Percentiles rank a stretch among this genome's conserved stretches.
Evolutionary conservation across 805 yeast species (phyloP).

Genomic region (Kazachstania psychrophila): DNA sequence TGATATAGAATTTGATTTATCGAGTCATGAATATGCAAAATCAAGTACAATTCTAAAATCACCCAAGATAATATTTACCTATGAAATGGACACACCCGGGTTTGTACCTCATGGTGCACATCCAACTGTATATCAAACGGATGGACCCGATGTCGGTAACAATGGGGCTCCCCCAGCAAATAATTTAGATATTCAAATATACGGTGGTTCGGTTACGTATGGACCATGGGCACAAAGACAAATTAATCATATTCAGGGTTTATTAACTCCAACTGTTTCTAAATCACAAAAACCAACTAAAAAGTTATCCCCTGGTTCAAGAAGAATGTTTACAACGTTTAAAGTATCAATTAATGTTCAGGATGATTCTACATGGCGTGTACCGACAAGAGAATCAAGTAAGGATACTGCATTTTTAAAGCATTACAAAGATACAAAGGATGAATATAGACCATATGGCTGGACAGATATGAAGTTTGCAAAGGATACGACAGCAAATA

Average conservation of each 20-base stretch:
- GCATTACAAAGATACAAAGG: constrained; percentile 27
- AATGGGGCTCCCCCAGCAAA: constrained; percentile 48
- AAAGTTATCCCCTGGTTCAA: constrained; percentile 38
- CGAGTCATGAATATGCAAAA: constrained; percentile 69
- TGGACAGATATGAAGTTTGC: constrained; percentile 75
- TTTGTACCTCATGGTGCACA: constrained; percentile 36
- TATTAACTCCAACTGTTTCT: constrained; percentile 60
- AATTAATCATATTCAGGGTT: constrained; percentile 49
- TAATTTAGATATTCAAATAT: constrained; percentile 52
- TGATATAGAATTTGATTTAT: constrained; percentile 27
- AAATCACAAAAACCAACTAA: constrained; percentile 43
- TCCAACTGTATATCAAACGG: constrained; percentile 24
- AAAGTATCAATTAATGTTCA: constrained; percentile 44
- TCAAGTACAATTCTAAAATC: constrained; percentile 62
- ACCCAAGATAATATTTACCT: constrained; percentile 42
- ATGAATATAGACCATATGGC: constrained; percentile 62
- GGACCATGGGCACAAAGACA: constrained; percentile 98
- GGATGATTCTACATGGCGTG: constrained; percentile 59
- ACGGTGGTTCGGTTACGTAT: constrained; percentile 60
- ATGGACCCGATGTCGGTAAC: constrained; percentile 50
- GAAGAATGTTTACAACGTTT: constrained; percentile 50
- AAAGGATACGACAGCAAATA: constrained; percentile 41
- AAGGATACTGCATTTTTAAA: constrained; percentile 48
- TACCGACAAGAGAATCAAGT: constrained; percentile 79
- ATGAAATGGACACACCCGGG: constrained; percentile 71